Base-by-base conservation (phyloP, 2,329 filamentous ascomycete species). In the Colletotrichum salicis region DNA sequence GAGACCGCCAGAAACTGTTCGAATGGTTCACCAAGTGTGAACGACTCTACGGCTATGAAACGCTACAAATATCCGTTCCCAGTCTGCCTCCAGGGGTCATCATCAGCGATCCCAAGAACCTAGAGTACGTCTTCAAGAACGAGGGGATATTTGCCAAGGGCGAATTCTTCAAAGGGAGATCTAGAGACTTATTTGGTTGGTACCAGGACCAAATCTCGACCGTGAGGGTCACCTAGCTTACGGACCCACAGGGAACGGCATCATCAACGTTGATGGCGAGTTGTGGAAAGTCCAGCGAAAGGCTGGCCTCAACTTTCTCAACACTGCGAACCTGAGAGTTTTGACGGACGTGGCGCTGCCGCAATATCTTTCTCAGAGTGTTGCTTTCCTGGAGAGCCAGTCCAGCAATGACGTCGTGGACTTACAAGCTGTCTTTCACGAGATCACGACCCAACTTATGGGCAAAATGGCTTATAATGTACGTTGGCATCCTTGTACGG, bases 401-500 rank as follows among this genome's bases (percentile, higher is more conserved):
- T 77, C 77, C 0, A 76, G 77, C 2, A 76, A 72, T 0, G 76
- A 76, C 1, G 74, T 71, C 0, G 80, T 91, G 1, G 88, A 92
- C 76, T 78, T 92, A 59, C 89, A 92, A 75, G 82, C 80, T n/a
- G 81, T 90, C 2, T 87, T 92, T 57, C 88, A 90, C 64, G 89
- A 91, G 76, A 86, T 92, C 57, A 92, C 90, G 1, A 92, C 90
- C 27, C 85, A 89, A 70, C 77, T 92, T 29, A 91, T 92, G 87
- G 90, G 90, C n/a, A 86, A 86, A 72, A 90, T 92, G 88, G 90
- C 90, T 15, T 92, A 92, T 75, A 87, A 90, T 76, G 86, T 84
- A 78, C 75, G 69, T 33, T 48, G 27, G 31, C 48, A 52, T 29
- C 31, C 51, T 45, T 5, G 6, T 29, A 15, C n/a, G 37, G 11